These are phyloP conservation scores for Monosporozyma yasuniensis DNA, from an alignment of 805 yeast genomes.

Conservation along the genomic window DNA sequence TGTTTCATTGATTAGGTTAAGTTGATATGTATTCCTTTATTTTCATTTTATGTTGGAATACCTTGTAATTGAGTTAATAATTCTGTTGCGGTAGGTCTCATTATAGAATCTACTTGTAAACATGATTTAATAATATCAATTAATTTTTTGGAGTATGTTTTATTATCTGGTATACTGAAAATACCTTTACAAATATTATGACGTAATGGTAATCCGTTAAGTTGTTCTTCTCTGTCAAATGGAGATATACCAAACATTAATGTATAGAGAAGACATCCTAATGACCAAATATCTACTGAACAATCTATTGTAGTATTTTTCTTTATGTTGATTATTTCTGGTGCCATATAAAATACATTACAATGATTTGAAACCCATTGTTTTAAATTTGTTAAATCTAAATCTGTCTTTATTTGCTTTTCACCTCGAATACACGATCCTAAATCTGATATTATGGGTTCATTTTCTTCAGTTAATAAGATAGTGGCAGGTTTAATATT, in stretches of 20 bases:
- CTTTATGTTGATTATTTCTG: constrained; percentile 74
- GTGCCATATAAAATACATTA: constrained; percentile 81
- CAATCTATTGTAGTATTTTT: constrained; percentile 50
- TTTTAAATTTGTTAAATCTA: constrained; percentile 65
- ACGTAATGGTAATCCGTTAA: constrained; percentile 72
- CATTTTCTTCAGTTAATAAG: constrained; percentile 64
- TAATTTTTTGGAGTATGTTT: constrained; percentile 44
- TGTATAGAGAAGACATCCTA: constrained; percentile 78
- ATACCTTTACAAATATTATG: constrained; percentile 66
- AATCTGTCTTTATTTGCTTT: constrained; percentile 44
- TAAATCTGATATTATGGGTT: constrained; percentile 74
- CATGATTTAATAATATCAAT: constrained; percentile 51
- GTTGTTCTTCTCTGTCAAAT: constrained; percentile 72
- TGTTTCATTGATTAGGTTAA: too few species aligned
- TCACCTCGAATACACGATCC: constrained; percentile 72
- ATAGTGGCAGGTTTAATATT: constrained; percentile 87
- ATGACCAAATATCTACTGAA: constrained; percentile 80
- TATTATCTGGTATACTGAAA: constrained; percentile 34
- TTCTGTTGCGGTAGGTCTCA: constrained; percentile 57
- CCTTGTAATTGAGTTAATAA: constrained; percentile 39
- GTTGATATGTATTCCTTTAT: not conserved
- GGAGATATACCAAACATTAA: constrained; percentile 76
- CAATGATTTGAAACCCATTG: constrained; percentile 72
- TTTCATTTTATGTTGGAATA: too few species aligned
- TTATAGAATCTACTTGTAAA: constrained; percentile 48